Evolutionary conservation across 805 yeast species (phyloP), one percentile per base, ranked within the genome.

Genomic region (Metschnikowia lunata): DNA sequence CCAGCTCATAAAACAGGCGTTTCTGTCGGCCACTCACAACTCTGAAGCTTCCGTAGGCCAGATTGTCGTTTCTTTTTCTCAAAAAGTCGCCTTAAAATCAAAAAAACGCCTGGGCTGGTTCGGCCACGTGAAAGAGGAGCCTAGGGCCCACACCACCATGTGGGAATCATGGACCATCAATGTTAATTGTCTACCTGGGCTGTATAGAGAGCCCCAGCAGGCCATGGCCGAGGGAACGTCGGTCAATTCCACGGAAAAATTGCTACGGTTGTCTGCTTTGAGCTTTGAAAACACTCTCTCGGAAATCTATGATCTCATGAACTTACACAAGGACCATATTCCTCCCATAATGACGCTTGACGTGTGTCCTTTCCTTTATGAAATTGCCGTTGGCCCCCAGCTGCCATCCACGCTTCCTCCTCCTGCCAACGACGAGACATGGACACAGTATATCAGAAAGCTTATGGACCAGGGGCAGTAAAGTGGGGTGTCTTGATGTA

Each of bases 121-220:
- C 61, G 79, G 77, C 33, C 56, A 50, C 14, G 45, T 41, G 26
- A 71, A 52, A 45, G 46, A 48, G 9, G 55, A 54, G 13, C 47
- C 39, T 32, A 37, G 38, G 8, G 79, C 74, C 36, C 78, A 75
- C 28, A 54, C 66, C 18, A 60, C 62, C 23, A 66, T 77, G 51
- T 86, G 93, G 89, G 95, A 86, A 57, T 68, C 74, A 18, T 86
- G 95, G 95, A 60, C 67, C 5, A 60, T 86, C 36, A 72, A 71
- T 30, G 65, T 83, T 8, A 69, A 67, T 27, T 65, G 80, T 7
- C 59, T 76, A 27, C 69, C 77, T 7, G 43, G 39, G 36, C 43
- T 36, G 47, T 43, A 43, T 23, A 13, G 30, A 28, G 47, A 43
- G 13, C 34, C 39, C 35, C 42, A 39, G 26, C 44, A 39, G n/a